Evolutionary conservation across 352 stramenopile genomes (phyloP).

Genomic region (Saprolegnia parasitica): DNA sequence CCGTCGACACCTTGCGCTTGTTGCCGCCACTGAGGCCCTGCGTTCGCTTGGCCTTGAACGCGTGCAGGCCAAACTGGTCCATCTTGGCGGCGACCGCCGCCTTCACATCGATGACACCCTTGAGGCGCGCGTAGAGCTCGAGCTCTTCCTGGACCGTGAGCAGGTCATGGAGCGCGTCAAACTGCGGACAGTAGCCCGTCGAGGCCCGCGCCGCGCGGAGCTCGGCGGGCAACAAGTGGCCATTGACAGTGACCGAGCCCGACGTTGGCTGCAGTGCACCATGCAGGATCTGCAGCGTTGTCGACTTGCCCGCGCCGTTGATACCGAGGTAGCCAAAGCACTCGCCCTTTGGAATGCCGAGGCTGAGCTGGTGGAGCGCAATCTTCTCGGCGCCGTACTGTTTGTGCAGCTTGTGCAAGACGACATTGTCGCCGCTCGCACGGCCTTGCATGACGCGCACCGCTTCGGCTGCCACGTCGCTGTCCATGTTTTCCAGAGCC

Average conservation of each 20-base stretch:
- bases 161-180: constrained; percentile 91
- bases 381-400: constrained; percentile 51
- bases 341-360: constrained; percentile 64
- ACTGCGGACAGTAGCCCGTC: constrained; percentile 91
- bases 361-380: constrained; percentile 66
- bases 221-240: constrained; percentile 43
- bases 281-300: constrained; percentile 72
- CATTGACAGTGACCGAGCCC: constrained; percentile 47
- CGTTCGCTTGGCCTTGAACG: constrained; percentile 49
- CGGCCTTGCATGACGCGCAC: constrained; percentile 27
- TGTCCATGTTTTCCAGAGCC: background rate
- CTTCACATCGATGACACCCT: constrained; percentile 53
- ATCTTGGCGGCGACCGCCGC: constrained; percentile 52
- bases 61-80: constrained; percentile 43
- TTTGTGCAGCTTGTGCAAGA: constrained; percentile 48
- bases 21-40: constrained; percentile 71
- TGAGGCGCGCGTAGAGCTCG: constrained; percentile 86
- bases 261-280: constrained; percentile 47
- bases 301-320: constrained; percentile 85
- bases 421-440: constrained; percentile 34
- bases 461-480: constrained; percentile 38
- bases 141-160: constrained; percentile 91
- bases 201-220: constrained; percentile 39
- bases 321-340: constrained; percentile 88
- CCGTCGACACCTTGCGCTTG: constrained; percentile 95